These are phyloP conservation scores for Eimeria necatrix DNA, from an alignment of 169 alveolate species.

Conservation along the genomic window DNA sequence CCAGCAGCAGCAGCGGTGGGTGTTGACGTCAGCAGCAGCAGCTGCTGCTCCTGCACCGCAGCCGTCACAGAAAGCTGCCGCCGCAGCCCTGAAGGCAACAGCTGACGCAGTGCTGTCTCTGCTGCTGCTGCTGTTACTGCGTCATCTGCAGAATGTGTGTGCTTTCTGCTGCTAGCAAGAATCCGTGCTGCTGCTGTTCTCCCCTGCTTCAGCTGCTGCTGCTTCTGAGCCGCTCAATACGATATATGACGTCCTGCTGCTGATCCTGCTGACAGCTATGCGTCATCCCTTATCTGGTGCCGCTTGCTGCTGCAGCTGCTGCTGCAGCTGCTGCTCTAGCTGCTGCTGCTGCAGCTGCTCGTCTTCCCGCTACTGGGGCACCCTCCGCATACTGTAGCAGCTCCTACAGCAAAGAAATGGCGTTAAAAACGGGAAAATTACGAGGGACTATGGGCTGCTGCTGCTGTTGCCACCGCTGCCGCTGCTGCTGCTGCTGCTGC, in stretches of 20 bases:
- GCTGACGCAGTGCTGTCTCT: not conserved
- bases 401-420: too few relatives aligned
- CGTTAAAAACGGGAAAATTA: too few relatives aligned
- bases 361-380: too few relatives aligned
- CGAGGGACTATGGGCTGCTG: not conserved
- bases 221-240: not conserved
- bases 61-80: not conserved
- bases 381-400: too few relatives aligned
- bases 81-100: not conserved
- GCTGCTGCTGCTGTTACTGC: constrained; percentile 28
- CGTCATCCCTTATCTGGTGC: too few relatives aligned
- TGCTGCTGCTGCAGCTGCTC: too few relatives aligned
- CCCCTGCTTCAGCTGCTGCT: not conserved
- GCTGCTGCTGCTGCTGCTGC: constrained; percentile 6
- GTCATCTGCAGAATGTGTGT: not conserved
- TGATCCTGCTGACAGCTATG: too few relatives aligned
- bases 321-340: too few relatives aligned
- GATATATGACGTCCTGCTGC: too few relatives aligned
- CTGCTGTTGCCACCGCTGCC: not conserved
- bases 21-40: not conserved
- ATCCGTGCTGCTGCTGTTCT: not conserved
- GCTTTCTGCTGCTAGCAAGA: not conserved
- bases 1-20: not conserved
- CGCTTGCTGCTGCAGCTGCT: too few relatives aligned
- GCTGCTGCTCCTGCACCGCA: not conserved